Base-by-base conservation (phyloP, 805 yeast species). In the Zygotorulaspora chibaensis region DNA sequence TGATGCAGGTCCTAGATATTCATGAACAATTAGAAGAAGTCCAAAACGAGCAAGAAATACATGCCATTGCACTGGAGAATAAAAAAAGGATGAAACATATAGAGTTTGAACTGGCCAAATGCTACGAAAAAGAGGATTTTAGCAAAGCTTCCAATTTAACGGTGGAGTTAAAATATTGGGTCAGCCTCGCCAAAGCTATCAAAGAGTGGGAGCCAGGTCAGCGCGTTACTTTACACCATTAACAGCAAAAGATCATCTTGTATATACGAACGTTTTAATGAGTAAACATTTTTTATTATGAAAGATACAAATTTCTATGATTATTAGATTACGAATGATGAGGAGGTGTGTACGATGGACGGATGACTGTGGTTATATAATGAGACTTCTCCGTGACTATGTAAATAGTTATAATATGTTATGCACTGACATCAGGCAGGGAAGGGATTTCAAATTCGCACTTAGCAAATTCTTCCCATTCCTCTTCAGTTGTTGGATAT, bases 1-100 rank as follows among this genome's bases (percentile, higher is more conserved):
- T 91, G 34, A 77, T 87, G 83, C 79, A 79, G 36, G 84, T 91
- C 17, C 70, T 91, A 66, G 95, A 88, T 53, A 80, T 87, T 3
- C 93, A 90, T 61, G 99, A 91, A 64, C 76, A 79, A 35, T 68
- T 90, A 46, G 95, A 87, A 50, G 79, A 79, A 52, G 82, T 87
- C 4, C 68, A 70, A 1, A 67, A 66, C 42, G 84, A 79, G 41
- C 67, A 72, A 2, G 96, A 87, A 39, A 70, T 87, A 27, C 74
- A 66, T 1, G 63, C 55, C 0, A 58, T 88, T 34, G 71, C 74
- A 26, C 57, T 51, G 8, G 84, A 79, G 46, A 89, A 88, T 55
- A 74, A 80, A 28, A 61, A 51, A 15, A 72, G 90, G 30, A 77
- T 88, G 23, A 56, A 62, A 1, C 64, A 63, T 1, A 62, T 80